Evolutionary conservation across 352 stramenopile species (phyloP), one percentile per base, ranked within the genome.

Genomic region (Phytophthora boehmeriae): DNA sequence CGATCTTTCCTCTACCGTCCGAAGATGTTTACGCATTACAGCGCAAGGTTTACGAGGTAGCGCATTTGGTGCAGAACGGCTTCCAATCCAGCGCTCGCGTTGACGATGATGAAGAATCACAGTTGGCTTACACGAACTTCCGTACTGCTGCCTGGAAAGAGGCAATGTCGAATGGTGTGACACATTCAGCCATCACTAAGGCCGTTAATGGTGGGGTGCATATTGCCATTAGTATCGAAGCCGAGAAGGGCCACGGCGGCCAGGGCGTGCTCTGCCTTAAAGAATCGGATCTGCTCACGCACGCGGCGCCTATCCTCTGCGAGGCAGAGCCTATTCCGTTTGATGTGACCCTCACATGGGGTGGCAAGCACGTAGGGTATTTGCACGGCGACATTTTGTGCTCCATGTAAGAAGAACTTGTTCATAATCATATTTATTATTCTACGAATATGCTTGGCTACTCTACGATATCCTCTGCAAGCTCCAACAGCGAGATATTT

Each of bases 81-180:
- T 91, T 91, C 57, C 79, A 89, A 41, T 84, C 78, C 28, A 89
- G 76, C 35, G 81, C 76, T 28, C 66, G 67, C 10, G 66, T 77
- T 19, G 78, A 88, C 42, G 77, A 86, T 49, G 76, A 84, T 34
- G 79, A 91, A 46, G 79, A 91, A 59, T 72, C 79, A 5, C 77
- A 80, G 34, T 71, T 91, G 38, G 82, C 82, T 25, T 91, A 89
- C 65, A 91, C 78, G 4, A 91, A 91, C 39, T 89, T 80, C 52
- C 77, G 80, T 3, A 88, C 79, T 0, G 71, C 79, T 9, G 56
- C 75, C 20, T 91, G 82, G 82, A 83, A 67, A 22, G 76, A 91
- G 38, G 82, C 82, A 4, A 74, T 66, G 42, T 51, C 58, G 1
- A 72, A 87, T 36, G 82, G 82, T 8, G 77, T 91, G 23, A 87